Evolutionary conservation across 768 basidiomycete genomes (phyloP).

Genomic region (Cubamyces lactineus): DNA sequence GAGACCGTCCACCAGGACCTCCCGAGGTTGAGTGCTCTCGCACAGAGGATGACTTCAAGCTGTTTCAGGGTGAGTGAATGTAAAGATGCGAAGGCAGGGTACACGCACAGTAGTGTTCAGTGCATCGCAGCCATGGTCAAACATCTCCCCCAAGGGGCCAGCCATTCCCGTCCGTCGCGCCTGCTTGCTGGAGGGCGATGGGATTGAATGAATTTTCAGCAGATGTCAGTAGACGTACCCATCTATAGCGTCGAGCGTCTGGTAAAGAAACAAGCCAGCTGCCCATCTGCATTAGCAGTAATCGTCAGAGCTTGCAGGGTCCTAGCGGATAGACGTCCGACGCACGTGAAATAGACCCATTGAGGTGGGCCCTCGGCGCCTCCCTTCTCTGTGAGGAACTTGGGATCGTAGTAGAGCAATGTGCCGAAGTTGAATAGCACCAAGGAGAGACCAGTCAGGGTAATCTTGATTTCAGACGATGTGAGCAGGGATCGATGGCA

Average conservation of each 20-base stretch:
- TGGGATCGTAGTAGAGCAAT: conserved; percentile 81
- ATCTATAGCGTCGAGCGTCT: conserved; percentile 87
- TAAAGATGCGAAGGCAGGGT: neutral
- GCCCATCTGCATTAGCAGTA: conserved; percentile 65
- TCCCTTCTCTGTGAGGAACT: conserved; percentile 69
- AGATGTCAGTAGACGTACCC: conserved; percentile 52
- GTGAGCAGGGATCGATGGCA: conserved; percentile 1
- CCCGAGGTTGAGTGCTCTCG: conserved; percentile 87
- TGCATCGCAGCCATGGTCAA: conserved; percentile 96
- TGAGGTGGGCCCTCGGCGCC: conserved; percentile 65
- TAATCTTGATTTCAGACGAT: conserved; percentile 64
- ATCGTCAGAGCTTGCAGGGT: neutral
- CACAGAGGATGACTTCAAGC: conserved; percentile 85
- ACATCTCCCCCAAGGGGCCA: conserved; percentile 97
- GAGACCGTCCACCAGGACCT: conserved; percentile 98
- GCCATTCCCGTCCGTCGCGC: conserved; percentile 96
- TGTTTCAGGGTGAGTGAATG: conserved; percentile 35
- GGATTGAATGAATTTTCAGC: neutral
- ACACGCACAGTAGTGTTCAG: conserved; percentile 85
- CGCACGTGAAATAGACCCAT: conserved; percentile 92
- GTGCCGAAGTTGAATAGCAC: conserved; percentile 86
- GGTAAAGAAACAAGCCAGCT: conserved; percentile 87
- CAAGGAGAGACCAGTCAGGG: conserved; percentile 79
- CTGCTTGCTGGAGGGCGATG: conserved; percentile 68
- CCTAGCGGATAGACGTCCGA: conserved; percentile 11